Evolutionary conservation across 2,329 filamentous ascomycete species (phyloP), one percentile per base, ranked within the genome.

Genomic region (Neonectria faginata): DNA sequence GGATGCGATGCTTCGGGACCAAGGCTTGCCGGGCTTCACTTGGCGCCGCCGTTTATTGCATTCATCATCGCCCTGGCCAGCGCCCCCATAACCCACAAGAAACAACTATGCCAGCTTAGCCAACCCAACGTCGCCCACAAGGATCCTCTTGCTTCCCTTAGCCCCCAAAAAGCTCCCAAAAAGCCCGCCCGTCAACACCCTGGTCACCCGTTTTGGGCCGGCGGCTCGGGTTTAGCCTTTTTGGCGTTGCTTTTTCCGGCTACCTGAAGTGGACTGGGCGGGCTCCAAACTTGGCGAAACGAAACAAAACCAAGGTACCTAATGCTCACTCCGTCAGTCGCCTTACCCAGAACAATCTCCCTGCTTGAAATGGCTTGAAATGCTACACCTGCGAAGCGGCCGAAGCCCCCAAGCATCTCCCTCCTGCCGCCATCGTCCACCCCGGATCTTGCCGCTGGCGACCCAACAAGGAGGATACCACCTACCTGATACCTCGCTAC

Each of bases 31-130:
- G 61, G 27, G 53, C 20, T 36, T 42, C 33, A 18, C 31, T 53
- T 63, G 61, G 61, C 50, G 56, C 48, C 61, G 55, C 61, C 56
- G 61, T 59, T 63, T 63, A 59, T 55, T 59, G 51, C 51, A 25
- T 25, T 29, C 29, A 8, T 29, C 44, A 51, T 59, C 61, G 51
- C 39, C 53, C 47, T 39, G 47, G 47, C 45, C 47, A 61, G 48
- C 51, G 44, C 58, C 51, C 42, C 31, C 10, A 11, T 11, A 33
- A 55, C 54, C 41, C 51, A 25, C 51, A 48, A 39, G 36, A 39
- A 39, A 16, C 36, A n/a, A n/a, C 36, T 16, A 8, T 39, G 8
- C 59, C 52, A 56, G 44, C 18, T 42, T 31, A 56, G 45, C 60
- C 47, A 57, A 48, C 50, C 55, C 50, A 59, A 55, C 39, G 48